phyloP scores from a whole-genome alignment of 2,329 filamentous ascomycete species.

The Blumeriella jaapii region DNA sequence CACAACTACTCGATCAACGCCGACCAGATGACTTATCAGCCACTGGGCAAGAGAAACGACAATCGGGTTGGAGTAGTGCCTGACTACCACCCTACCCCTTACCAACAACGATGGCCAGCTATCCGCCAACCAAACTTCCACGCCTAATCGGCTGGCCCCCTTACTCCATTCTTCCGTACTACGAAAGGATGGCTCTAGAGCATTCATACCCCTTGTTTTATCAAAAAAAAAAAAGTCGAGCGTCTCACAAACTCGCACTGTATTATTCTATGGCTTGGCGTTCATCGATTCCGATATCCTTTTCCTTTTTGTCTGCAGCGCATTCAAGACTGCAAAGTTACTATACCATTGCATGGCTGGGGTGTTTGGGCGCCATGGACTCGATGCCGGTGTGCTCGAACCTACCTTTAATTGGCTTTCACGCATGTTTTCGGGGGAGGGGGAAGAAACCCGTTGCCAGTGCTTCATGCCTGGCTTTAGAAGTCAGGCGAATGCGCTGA shows the following conservation, averaged over 20 bases:
- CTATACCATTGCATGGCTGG: slow-evolving; percentile 20
- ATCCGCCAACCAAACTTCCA: slow-evolving; percentile 28
- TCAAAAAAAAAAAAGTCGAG: slow-evolving; percentile 5
- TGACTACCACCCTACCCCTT: slow-evolving; percentile 32
- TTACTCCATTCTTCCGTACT: neutral
- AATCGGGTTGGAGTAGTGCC: slow-evolving; percentile 62
- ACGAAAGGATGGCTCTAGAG: too few species aligned
- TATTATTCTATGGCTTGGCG: slow-evolving; percentile 17
- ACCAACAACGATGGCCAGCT: slow-evolving; percentile 22
- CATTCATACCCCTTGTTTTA: neutral
- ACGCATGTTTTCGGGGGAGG: too few species aligned
- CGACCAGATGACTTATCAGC: slow-evolving; percentile 71
- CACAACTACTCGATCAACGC: slow-evolving; percentile 58
- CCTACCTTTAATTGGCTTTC: too few species aligned
- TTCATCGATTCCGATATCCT: too few species aligned
- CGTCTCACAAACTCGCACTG: slow-evolving; percentile 11
- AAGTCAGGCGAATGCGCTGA: too few species aligned
- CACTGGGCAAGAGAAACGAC: slow-evolving; percentile 57
- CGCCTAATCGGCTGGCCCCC: slow-evolving; percentile 14
- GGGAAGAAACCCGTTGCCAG: too few species aligned
- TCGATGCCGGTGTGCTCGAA: slow-evolving; percentile 12
- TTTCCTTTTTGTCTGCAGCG: slow-evolving; percentile 11
- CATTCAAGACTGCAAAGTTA: slow-evolving; percentile 10
- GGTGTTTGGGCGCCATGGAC: slow-evolving; percentile 14
- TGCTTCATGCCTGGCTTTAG: slow-evolving; percentile 7